phyloP scores from a whole-genome alignment of 257 asterid species.

The Primulina huaijiensis region DNA sequence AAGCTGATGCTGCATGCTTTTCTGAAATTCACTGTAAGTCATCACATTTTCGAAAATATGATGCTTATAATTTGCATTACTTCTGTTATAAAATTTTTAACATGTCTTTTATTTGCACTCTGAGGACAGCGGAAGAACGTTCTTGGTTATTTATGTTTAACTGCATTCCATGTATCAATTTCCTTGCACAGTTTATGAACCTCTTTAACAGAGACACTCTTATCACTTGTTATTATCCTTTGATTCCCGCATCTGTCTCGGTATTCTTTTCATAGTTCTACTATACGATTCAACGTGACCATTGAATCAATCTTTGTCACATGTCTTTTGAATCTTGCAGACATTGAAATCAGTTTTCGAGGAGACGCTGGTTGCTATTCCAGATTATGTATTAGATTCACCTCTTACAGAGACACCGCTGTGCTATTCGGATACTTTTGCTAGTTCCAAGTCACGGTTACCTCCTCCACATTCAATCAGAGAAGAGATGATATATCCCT shows the following conservation, averaged over 20 bases:
- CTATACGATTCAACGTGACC: background rate
- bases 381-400: conserved; percentile 74
- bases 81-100: background rate
- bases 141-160: background rate
- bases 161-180: background rate
- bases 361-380: conserved; percentile 63
- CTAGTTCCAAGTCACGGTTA: conserved; percentile 52
- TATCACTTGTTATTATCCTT: background rate
- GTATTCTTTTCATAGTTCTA: too few species aligned
- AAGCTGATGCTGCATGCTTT: conserved; percentile 85
- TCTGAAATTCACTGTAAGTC: conserved; percentile 55
- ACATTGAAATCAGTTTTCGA: conserved; percentile 63
- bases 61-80: background rate
- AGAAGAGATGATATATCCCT: conserved; percentile 71
- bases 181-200: background rate
- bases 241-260: background rate
- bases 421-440: conserved; percentile 43
- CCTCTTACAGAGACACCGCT: conserved; percentile 44
- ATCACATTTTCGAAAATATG: conserved; percentile 1
- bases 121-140: background rate
- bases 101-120: background rate
- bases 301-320: conserved; percentile 1
- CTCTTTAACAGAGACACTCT: background rate
- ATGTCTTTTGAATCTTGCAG: conserved; percentile 39
- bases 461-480: conserved; percentile 54